Conservation (phyloP, 2,329 filamentous ascomycete genomes). For the Diaporthe ampelina region DNA sequence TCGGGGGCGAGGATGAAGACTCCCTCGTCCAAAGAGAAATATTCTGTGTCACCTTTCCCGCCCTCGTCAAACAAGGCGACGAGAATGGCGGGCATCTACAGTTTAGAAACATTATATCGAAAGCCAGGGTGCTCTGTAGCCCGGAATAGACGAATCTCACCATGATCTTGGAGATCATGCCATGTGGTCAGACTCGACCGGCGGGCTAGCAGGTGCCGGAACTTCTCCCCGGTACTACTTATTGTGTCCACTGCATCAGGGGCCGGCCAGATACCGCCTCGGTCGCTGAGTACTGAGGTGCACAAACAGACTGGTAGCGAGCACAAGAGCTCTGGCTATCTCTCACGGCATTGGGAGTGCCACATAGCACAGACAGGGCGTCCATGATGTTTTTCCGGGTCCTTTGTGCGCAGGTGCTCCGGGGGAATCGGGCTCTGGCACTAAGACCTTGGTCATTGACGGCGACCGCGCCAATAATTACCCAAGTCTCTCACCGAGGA, state of each 20-base stretch:
- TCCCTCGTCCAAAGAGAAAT: slow-evolving; percentile 66
- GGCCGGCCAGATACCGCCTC: neutral
- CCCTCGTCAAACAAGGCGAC: slow-evolving; percentile 74
- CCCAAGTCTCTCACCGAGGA: slow-evolving; percentile 23
- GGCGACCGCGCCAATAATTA: slow-evolving; percentile 24
- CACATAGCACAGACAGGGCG: slow-evolving; percentile 15
- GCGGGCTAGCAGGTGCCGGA: slow-evolving; percentile 13
- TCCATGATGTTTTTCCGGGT: neutral
- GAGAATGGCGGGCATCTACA: slow-evolving; percentile 73
- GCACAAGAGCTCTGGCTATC: neutral
- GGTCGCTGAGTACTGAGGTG: neutral
- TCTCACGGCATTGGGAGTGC: neutral
- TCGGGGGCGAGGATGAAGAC: slow-evolving; percentile 73
- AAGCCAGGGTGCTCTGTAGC: slow-evolving; percentile 74
- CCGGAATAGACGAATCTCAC: slow-evolving; percentile 55
- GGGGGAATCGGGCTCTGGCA: slow-evolving; percentile 6
- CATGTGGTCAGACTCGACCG: slow-evolving; percentile 17
- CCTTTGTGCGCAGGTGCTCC: neutral
- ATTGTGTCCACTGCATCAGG: slow-evolving; percentile 9
- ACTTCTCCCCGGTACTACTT: slow-evolving; percentile 1
- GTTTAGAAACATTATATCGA: slow-evolving; percentile 74
- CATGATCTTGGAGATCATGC: slow-evolving; percentile 18
- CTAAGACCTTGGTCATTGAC: slow-evolving; percentile 6
- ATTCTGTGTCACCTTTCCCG: slow-evolving; percentile 74
- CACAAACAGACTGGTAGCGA: neutral